These are phyloP conservation scores for Mayamaea pseudoterrestris DNA, from an alignment of 108 stramenopile species.

Conservation along the genomic window DNA sequence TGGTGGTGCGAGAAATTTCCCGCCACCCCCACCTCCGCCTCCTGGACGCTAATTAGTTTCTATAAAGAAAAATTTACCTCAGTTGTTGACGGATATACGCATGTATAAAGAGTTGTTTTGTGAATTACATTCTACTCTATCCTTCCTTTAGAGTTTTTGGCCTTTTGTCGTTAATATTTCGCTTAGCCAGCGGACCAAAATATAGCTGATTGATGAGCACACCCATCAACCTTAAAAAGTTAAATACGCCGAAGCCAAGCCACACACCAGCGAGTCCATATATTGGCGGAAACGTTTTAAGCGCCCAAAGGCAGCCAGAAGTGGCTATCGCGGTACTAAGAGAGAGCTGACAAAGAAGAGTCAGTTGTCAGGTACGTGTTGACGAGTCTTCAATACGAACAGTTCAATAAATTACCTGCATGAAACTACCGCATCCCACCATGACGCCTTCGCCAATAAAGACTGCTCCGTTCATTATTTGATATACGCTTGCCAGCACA, in stretches of 20 bases:
- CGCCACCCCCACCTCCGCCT: slow-evolving; percentile 10
- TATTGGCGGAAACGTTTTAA: slow-evolving; percentile 45
- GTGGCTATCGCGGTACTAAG: slow-evolving; percentile 64
- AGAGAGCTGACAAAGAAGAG: too few relatives aligned
- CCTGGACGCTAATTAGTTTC: too few relatives aligned
- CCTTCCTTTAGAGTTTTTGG: too few relatives aligned
- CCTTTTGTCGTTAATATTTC: slow-evolving; percentile 25
- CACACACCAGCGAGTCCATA: slow-evolving; percentile 70
- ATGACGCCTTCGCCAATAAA: slow-evolving; percentile 80
- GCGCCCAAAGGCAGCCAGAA: slow-evolving; percentile 47
- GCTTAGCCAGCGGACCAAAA: slow-evolving; percentile 45
- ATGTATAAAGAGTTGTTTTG: too few relatives aligned
- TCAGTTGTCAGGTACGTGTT: slow-evolving; percentile 62
- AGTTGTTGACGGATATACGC: too few relatives aligned
- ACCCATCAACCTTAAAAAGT: slow-evolving; percentile 51
- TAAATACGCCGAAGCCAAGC: slow-evolving; percentile 82
- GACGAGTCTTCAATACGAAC: slow-evolving; percentile 35
- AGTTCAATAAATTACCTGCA: too few relatives aligned
- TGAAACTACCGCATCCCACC: slow-evolving; percentile 22
- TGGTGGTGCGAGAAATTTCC: not conserved
- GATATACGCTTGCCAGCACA: slow-evolving; percentile 65
- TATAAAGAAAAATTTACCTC: too few relatives aligned
- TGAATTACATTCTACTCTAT: too few relatives aligned
- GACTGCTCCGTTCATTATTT: slow-evolving; percentile 76
- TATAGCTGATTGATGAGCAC: slow-evolving; percentile 65